Percentiles rank a stretch among this genome's conserved stretches.
phyloP scores from a whole-genome alignment of 2,329 filamentous ascomycete species.

The Pyrenophora seminiperda region DNA sequence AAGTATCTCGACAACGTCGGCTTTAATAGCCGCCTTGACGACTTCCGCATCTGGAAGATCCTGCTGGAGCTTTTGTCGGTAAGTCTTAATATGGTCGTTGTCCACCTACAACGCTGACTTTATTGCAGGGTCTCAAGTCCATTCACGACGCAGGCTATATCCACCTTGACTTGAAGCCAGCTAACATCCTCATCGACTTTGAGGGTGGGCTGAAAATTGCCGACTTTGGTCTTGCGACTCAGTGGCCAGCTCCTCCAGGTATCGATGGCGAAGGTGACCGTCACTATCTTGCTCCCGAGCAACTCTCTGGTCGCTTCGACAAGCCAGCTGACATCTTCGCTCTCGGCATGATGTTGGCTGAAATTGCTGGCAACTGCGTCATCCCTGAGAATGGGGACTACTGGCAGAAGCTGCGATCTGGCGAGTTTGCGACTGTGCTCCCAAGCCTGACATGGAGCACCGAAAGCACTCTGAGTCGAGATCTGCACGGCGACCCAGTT shows the following conservation, averaged over 20 bases:
- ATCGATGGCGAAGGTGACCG: conserved; percentile 94
- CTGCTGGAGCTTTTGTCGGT: conserved; percentile 83
- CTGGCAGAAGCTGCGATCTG: conserved; percentile 88
- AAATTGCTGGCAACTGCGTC: conserved; percentile 91
- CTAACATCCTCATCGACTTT: conserved; percentile 81
- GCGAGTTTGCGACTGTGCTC: conserved; percentile 80
- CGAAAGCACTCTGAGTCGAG: conserved; percentile 69
- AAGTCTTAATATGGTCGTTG: conserved; percentile 48
- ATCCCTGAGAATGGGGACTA: conserved; percentile 90
- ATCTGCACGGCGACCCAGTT: conserved; percentile 61
- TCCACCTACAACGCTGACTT: conserved; percentile 28
- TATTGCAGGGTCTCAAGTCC: conserved; percentile 75
- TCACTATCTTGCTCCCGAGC: conserved; percentile 94
- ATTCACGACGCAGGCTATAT: conserved; percentile 89
- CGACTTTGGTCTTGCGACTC: conserved; percentile 81
- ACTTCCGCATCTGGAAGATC: conserved; percentile 99
- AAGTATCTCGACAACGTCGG: conserved; percentile 83
- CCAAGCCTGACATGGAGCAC: conserved; percentile 83
- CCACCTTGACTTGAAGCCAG: conserved; percentile 83
- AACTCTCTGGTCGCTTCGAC: conserved; percentile 82
- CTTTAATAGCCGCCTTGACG: conserved; percentile 83
- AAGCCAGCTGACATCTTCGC: conserved; percentile 94
- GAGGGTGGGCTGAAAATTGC: conserved; percentile 83
- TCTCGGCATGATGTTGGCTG: conserved; percentile 89
- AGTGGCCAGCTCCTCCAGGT: conserved; percentile 74